A percentile compares a stretch with the other conserved stretches of the same genome.
These are phyloP conservation scores for Spencermartinsiella europaea DNA, from an alignment of 805 yeast genomes.

Conservation along the genomic window DNA sequence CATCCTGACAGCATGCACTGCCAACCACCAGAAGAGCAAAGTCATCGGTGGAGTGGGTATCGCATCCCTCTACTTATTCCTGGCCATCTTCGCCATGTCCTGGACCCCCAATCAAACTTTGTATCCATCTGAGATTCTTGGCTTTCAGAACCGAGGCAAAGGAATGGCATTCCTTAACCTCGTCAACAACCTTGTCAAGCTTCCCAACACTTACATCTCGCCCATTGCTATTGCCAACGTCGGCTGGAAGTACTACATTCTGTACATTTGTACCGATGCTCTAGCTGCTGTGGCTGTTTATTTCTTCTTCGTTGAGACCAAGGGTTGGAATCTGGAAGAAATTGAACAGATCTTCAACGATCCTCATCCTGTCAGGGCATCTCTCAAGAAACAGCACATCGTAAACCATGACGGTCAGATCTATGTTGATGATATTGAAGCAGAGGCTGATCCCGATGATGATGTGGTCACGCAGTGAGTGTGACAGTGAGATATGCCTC, in stretches of 20 bases:
- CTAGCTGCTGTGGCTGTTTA: constrained; percentile 41
- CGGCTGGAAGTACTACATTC: constrained; percentile 29
- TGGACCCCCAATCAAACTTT: constrained; percentile 33
- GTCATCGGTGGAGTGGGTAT: constrained; percentile 18
- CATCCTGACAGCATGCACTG: constrained; percentile 8
- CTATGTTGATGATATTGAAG: neutral
- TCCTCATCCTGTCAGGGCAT: constrained; percentile 4
- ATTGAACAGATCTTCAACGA: constrained; percentile 51
- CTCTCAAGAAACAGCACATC: constrained; percentile 3
- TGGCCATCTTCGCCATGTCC: constrained; percentile 18
- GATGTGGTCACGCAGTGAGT: no score
- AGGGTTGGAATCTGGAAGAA: constrained; percentile 72
- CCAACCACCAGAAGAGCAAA: constrained; percentile 1
- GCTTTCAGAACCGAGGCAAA: constrained; percentile 26
- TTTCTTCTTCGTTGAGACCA: constrained; percentile 67
- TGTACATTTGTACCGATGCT: constrained; percentile 28
- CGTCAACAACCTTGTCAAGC: constrained; percentile 2
- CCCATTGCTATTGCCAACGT: constrained; percentile 28
- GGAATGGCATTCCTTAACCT: constrained; percentile 1
- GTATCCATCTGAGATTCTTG: constrained; percentile 25
- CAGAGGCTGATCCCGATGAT: no score
- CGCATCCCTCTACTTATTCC: constrained; percentile 4
- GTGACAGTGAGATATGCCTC: no score
- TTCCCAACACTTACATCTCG: constrained; percentile 16
- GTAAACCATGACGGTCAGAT: constrained; percentile 3